These are phyloP conservation scores for Phialophora tarda DNA, from an alignment of 2,329 filamentous ascomycete genomes.

Conservation along the genomic window DNA sequence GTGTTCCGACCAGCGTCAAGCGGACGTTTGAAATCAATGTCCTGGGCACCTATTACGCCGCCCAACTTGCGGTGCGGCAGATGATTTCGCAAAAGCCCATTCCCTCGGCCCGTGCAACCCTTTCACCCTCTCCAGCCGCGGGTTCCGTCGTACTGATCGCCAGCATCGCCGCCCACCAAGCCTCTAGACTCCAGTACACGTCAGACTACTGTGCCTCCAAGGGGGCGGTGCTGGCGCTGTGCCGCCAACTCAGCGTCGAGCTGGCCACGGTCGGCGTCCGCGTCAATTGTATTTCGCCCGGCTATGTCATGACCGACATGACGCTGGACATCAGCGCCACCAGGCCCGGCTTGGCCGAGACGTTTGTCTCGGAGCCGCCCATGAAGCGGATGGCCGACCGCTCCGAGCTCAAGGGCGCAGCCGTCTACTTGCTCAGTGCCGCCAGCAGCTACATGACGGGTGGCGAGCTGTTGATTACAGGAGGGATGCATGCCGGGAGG, in stretches of 20 bases:
- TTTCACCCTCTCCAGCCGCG: constrained; percentile 14
- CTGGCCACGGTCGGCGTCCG: constrained; percentile 55
- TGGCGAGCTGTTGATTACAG: constrained; percentile 45
- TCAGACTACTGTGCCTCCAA: constrained; percentile 44
- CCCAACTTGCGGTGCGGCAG: constrained; percentile 56
- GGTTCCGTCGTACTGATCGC: constrained; percentile 34
- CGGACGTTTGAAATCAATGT: constrained; percentile 53
- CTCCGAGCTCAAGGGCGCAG: constrained; percentile 49
- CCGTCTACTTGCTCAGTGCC: constrained; percentile 50
- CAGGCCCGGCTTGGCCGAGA: constrained; percentile 42
- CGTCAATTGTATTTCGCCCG: constrained; percentile 56
- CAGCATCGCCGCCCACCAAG: constrained; percentile 31
- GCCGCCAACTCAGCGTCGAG: constrained; percentile 53
- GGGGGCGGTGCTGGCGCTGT: constrained; percentile 47
- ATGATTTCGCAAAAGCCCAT: constrained; percentile 59
- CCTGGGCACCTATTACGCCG: constrained; percentile 52
- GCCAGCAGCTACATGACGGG: constrained; percentile 50
- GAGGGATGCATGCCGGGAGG: constrained; percentile 47
- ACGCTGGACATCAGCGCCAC: constrained; percentile 42
- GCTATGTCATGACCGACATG: constrained; percentile 47
- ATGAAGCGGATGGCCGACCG: constrained; percentile 49
- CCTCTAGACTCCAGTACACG: constrained; percentile 25
- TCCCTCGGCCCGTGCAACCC: constrained; percentile 44
- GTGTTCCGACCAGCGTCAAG: constrained; percentile 50
- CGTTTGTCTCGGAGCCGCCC: constrained; percentile 49